Evolutionary conservation across 441 rosid genomes (phyloP).

Genomic region (Eutrema salsugineum): DNA sequence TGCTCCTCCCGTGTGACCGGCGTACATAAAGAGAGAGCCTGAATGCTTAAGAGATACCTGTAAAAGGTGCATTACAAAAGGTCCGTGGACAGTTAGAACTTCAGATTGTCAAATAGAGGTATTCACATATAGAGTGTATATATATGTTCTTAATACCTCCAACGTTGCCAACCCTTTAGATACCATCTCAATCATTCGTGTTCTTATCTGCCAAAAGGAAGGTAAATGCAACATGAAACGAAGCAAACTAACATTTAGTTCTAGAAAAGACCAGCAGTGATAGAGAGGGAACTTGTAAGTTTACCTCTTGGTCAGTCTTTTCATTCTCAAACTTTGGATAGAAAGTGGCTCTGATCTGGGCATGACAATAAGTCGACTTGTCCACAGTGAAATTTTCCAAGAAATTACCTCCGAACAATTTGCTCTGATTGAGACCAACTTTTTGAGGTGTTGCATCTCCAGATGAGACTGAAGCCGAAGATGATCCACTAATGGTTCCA

Average conservation of each 20-base stretch:
- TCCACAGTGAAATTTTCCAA: slow-evolving; percentile 67
- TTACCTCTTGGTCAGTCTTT: slow-evolving; percentile 94
- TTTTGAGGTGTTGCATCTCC: slow-evolving; percentile 24
- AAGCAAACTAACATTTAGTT: neutral
- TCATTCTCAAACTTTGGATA: slow-evolving; percentile 98
- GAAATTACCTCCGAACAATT: slow-evolving; percentile 40
- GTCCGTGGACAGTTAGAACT: neutral
- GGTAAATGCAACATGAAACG: neutral
- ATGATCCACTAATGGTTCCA: slow-evolving; percentile 46
- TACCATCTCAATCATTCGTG: slow-evolving; percentile 85
- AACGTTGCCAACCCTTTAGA: slow-evolving; percentile 73
- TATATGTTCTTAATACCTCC: slow-evolving; percentile 54
- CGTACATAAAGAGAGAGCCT: slow-evolving; percentile 98
- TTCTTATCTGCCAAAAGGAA: slow-evolving; percentile 55
- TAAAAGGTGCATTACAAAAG: slow-evolving; percentile 17
- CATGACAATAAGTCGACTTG: slow-evolving; percentile 53
- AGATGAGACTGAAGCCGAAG: slow-evolving; percentile 20
- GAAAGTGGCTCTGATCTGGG: slow-evolving; percentile 92
- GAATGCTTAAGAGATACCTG: slow-evolving; percentile 98
- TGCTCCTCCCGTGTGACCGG: slow-evolving; percentile 88
- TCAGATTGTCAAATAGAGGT: neutral
- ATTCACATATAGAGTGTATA: neutral
- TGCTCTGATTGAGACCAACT: slow-evolving; percentile 37
- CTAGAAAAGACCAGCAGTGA: neutral
- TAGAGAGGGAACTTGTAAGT: neutral